Conservation (phyloP, 257 asterid species). For the Plantago major region DNA sequence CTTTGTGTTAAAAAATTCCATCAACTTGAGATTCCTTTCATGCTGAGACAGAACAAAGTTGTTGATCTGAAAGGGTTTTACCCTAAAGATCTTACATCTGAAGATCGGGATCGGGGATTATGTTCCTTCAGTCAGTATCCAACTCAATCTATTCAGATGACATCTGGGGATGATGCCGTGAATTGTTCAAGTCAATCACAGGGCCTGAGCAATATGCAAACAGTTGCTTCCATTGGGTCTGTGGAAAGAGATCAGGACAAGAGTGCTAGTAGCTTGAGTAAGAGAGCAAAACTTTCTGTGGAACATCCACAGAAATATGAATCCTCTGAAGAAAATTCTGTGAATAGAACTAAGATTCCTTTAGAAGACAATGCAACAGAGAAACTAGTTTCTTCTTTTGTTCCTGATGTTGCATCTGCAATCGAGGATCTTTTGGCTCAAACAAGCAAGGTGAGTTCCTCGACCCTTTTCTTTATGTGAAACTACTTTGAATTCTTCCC, state of each 20-base stretch:
- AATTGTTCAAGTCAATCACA: constrained; percentile 46
- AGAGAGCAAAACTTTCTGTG: constrained; percentile 46
- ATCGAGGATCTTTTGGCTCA: constrained; percentile 89
- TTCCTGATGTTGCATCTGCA: constrained; percentile 88
- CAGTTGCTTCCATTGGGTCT: constrained; percentile 26
- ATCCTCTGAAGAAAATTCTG: constrained; percentile 19
- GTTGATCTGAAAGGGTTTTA: constrained; percentile 55
- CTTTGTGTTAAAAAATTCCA: constrained; percentile 15
- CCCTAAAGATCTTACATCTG: constrained; percentile 65
- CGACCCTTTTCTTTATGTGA: constrained; percentile 18
- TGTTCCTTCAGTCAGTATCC: constrained; percentile 68
- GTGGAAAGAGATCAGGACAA: constrained; percentile 27
- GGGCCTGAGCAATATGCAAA: constrained; percentile 32
- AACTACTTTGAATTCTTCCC: constrained; percentile 17
- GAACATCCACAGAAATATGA: constrained; percentile 24
- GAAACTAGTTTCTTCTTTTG: constrained; percentile 34
- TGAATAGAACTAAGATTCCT: constrained; percentile 21
- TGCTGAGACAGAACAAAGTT: constrained; percentile 66
- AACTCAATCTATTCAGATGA: constrained; percentile 48
- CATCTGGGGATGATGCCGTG: constrained; percentile 43
- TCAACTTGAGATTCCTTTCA: constrained; percentile 23
- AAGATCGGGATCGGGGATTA: constrained; percentile 59
- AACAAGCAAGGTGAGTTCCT: constrained; percentile 68
- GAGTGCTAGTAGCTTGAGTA: constrained; percentile 33
- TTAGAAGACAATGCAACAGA: constrained; percentile 31